Evolutionary conservation across 2,329 filamentous ascomycete genomes (phyloP), one percentile per base, ranked within the genome.

Genomic region (Botrytis pseudocinerea): DNA sequence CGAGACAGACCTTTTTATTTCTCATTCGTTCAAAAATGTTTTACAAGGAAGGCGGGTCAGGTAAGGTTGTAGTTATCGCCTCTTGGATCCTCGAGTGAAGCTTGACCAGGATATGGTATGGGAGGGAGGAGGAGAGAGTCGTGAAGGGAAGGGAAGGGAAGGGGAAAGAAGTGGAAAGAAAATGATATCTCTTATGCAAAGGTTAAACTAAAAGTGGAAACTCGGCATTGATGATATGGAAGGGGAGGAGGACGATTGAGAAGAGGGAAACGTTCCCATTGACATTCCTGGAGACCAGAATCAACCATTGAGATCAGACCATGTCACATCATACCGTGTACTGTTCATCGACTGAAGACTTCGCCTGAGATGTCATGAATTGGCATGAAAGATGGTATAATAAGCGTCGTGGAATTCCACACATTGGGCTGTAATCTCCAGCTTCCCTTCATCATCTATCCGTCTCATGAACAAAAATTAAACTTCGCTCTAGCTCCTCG

Each of bases 11-110:
- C n/a, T 51, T 51, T n/a, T 14, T 51, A 2, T 51, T 25, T 51
- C 5, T 12, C 12, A 14, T n/a, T 14, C 14, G n/a, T n/a, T n/a
- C 14, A 54, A n/a, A 7, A 54, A 54, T 54, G 48, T 54, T n/a
- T n/a, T n/a, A 54, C 48, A n/a, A 54, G 51, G n/a, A 32, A 32
- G n/a, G n/a, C n/a, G 18, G 51, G 51, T 4, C 16, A 57, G 51
- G 51, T 12, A 60, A 48, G 46, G 68, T 70, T 40, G 68, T 32
- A 48, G 68, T 62, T 70, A 70, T 70, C 68, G 68, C 68, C 46
- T 64, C n/a, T 46, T 69, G 38, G 61, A 70, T 70, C 68, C 68
- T 70, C 61, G 68, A 68, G 14, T 51, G 59, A 61, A 61, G 59
- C 22, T 38, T 61, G 38, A 62, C 60, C n/a, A 5, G 60, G 57